Evolutionary conservation across 768 basidiomycete genomes (phyloP).

Genomic region (Lentinus brumalis): DNA sequence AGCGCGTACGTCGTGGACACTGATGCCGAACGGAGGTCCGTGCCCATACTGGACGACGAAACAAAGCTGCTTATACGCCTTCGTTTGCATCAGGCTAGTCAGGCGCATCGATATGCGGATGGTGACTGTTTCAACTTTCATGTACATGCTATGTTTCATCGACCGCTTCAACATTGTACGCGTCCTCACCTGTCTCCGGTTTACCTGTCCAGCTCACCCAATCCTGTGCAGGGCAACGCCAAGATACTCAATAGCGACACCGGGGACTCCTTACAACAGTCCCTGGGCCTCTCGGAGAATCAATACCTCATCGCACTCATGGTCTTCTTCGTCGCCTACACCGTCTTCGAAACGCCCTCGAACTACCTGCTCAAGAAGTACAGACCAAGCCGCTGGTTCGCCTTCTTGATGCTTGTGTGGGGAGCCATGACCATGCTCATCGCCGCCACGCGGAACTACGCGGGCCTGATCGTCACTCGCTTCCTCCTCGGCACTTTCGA

Average conservation of each 20-base stretch:
- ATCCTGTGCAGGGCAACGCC: conserved; percentile 23
- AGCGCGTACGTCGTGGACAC: not conserved
- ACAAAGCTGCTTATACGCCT: not conserved
- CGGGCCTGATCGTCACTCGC: conserved; percentile 35
- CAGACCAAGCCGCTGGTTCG: conserved; percentile 40
- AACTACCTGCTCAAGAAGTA: conserved; percentile 42
- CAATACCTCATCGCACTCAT: conserved; percentile 26
- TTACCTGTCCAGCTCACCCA: not conserved
- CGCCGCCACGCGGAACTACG: conserved; percentile 39
- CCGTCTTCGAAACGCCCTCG: conserved; percentile 23
- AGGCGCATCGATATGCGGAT: conserved; percentile 24
- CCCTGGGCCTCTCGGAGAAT: conserved; percentile 8
- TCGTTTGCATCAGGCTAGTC: conserved; percentile 17
- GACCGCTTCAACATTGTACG: conserved; percentile 30
- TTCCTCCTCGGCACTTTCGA: conserved; percentile 48
- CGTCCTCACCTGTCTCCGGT: not conserved
- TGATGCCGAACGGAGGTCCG: conserved; percentile 5
- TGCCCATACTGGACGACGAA: not conserved
- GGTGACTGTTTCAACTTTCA: conserved; percentile 22
- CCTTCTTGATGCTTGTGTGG: conserved; percentile 43
- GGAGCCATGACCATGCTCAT: conserved; percentile 40
- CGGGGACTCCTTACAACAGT: conserved; percentile 20
- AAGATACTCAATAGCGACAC: conserved; percentile 24
- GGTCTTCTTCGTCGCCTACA: conserved; percentile 25
- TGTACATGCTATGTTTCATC: conserved; percentile 28